Base-by-base conservation (phyloP, 352 stramenopile genomes). In the Stephanocyclus meneghinianus region DNA sequence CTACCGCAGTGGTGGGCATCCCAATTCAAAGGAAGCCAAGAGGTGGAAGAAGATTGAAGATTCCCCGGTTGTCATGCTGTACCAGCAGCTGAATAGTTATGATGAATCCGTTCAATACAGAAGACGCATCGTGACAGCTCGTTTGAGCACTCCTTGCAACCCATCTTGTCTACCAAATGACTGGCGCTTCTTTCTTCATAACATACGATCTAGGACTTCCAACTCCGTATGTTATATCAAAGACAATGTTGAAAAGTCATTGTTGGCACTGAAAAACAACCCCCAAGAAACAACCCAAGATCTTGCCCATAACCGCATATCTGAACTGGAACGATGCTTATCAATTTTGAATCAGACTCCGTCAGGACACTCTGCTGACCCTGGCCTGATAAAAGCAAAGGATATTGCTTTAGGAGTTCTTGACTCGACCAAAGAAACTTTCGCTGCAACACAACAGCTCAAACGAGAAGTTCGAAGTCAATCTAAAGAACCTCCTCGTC, bases 11-110 rank as follows among this genome's bases (percentile, higher is more conserved):
- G 84, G 84, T 35, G 90, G 90, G 15, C 90, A 94, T 83, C 90
- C 90, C 7, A 94, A 94, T 63, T 93, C 88, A 5, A 94, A 94
- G 65, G 88, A 94, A 83, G 88, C 90, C 2, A 90, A 85, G 48
- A 72, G 90, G 65, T 79, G 91, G 65, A 86, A 89, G 45, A 84
- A 89, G 44, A 86, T 90, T 42, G 88, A 94, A 84, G 90, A 91
- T 48, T 89, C 89, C 69, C 66, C 78, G 11, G 69, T 93, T 48
- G 74, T 78, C 0, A 82, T 91, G 75, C 80, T 83, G 50, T 81
- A 87, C 69, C 79, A 89, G 32, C 60, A 67, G 53, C 65, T 89
- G 8, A 62, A 78, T 37, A 37, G 72, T 55, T 67, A 78, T 47
- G 67, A 84, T 59, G 74, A 78, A 44, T 48, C 37, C 32, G 13